Base-by-base conservation (phyloP, 345 rosid genomes). In the Boechera divaricarpa region DNA sequence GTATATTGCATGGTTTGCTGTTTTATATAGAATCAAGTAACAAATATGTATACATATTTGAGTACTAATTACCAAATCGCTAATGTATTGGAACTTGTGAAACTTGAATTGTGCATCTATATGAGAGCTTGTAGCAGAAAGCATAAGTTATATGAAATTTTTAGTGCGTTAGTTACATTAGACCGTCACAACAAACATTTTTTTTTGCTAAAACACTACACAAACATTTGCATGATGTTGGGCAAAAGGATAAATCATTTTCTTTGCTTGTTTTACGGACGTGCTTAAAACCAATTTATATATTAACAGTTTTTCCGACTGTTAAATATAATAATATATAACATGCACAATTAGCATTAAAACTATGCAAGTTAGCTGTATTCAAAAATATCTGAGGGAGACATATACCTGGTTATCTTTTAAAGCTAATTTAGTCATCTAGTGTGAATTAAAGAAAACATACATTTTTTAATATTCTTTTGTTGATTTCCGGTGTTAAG, bases 101-200 rank as follows among this genome's bases (percentile, higher is more conserved):
- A 39, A 39, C 42, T 39, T 39, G 12, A 62, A 28, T 36, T 70
- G 36, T 70, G 42, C 12, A 52, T 77, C 4, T 55, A 29, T 10
- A 16, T 58, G 56, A 29, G 35, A 66, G 73, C 63, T 58, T 78
- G 69, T 29, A 66, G 52, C 13, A 59, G 61, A 72, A 72, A 29
- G 9, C 53, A 16, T 59, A 67, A 18, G 10, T 35, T 38, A 56
- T 36, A 72, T 72, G 57, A 59, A 72, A 44, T 65, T 48, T 65
- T 36, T 57, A 78, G 68, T 72, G 81, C 69, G 81, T 78, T 65
- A 57, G 81, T 77, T 77, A 58, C 70, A 58, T 63, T 55, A 44
- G 52, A 77, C 51, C 70, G 55, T 64, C 63, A 66, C 28, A 31
- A 51, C 3, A 53, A 7, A 78, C 18, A 32, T 33, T 33, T 5